These are phyloP conservation scores for Plectosphaerella cucumerina DNA, from an alignment of 2,329 filamentous ascomycete species.

Conservation along the genomic window DNA sequence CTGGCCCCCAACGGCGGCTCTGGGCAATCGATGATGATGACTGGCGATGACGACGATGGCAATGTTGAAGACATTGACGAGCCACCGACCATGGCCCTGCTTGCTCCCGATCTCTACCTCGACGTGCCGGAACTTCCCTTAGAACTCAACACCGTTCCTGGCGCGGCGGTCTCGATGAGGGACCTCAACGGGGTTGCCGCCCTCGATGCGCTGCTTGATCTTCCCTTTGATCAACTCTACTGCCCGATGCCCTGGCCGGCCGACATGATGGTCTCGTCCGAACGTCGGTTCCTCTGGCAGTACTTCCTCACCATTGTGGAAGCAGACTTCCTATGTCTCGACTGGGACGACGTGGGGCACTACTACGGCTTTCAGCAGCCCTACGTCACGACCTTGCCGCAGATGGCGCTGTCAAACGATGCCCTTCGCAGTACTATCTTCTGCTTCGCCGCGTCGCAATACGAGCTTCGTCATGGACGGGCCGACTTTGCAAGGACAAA, in stretches of 20 bases:
- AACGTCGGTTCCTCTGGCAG: slow-evolving; percentile 13
- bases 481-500: slow-evolving; percentile 4
- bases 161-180: neutral
- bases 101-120: neutral
- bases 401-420: slow-evolving; percentile 10
- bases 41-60: neutral
- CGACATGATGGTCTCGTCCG: slow-evolving; percentile 13
- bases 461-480: slow-evolving; percentile 5
- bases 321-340: slow-evolving; percentile 10
- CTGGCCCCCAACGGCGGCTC: neutral
- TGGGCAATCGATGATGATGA: neutral
- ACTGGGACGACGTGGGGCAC: slow-evolving; percentile 11
- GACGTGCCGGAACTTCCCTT: neutral
- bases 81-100: neutral
- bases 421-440: slow-evolving; percentile 8
- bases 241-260: slow-evolving; percentile 14
- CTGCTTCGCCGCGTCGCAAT: slow-evolving; percentile 11
- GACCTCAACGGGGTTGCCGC: neutral
- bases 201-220: neutral
- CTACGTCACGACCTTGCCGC: slow-evolving; percentile 9
- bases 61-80: neutral
- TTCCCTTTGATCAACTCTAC: slow-evolving; percentile 2
- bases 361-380: slow-evolving; percentile 12
- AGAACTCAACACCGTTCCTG: neutral
- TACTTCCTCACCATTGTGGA: slow-evolving; percentile 10